Percentiles rank a stretch among this genome's conserved stretches.
Conservation (phyloP, 2,329 filamentous ascomycete genomes). For the Tolypocladium capitatum region DNA sequence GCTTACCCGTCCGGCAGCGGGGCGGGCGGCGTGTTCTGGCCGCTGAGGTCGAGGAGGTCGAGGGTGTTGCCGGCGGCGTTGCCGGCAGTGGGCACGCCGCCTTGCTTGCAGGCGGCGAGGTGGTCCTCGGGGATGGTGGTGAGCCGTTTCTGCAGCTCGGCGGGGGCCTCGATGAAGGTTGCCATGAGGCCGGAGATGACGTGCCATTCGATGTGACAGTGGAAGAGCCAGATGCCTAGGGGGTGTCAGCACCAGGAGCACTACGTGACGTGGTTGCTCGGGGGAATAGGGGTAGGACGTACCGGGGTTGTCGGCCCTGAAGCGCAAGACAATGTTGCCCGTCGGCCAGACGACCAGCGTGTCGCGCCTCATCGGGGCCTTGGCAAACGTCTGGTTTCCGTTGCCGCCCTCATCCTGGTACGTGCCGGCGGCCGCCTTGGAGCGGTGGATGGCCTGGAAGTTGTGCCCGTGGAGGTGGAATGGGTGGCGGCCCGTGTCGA, state of each 20-base stretch:
- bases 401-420: constrained; percentile 34
- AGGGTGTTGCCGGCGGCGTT: constrained; percentile 64
- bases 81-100: constrained; percentile 38
- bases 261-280: too few species aligned
- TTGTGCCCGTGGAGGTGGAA: constrained; percentile 70
- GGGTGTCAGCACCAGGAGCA: too few species aligned
- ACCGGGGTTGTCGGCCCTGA: constrained; percentile 54
- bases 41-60: constrained; percentile 48
- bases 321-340: constrained; percentile 57
- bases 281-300: constrained; percentile 10
- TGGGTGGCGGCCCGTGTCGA: constrained; percentile 56
- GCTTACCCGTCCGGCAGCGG: constrained; percentile 49
- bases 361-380: constrained; percentile 53
- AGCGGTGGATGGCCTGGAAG: constrained; percentile 55
- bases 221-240: constrained; percentile 53
- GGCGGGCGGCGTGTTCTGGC: constrained; percentile 41
- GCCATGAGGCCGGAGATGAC: constrained; percentile 52
- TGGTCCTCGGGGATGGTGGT: constrained; percentile 46
- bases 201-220: constrained; percentile 76
- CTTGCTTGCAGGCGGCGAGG: constrained; percentile 41
- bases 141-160: constrained; percentile 45
- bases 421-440: constrained; percentile 40
- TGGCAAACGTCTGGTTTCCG: constrained; percentile 30
- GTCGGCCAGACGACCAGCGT: constrained; percentile 51
- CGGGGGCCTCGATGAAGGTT: constrained; percentile 50